Evolutionary conservation across 2,329 filamentous ascomycete genomes (phyloP), one percentile per base, ranked within the genome.

Genomic region (Davidsoniella virescens): DNA sequence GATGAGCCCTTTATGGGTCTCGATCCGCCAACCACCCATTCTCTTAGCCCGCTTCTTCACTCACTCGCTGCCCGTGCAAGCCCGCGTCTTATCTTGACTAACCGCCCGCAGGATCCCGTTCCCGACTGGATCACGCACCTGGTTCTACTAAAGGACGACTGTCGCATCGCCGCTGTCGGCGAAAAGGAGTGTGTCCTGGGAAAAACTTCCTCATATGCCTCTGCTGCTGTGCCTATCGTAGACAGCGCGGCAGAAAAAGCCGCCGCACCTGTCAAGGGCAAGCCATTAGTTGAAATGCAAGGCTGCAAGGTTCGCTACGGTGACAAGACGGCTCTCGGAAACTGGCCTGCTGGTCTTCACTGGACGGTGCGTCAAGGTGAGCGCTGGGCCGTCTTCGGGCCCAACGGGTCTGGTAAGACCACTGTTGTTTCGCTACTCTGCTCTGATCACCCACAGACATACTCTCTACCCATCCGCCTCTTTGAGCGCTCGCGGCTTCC

Each of bases 1-100:
- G 92, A 98, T 64, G 90, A 94, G 58, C 90, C 92, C 1, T 95
- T 95, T 60, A 94, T 95, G 84, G 90, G 92, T 0, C 70, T 98
- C 14, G 92, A 96, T 63, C 92, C 90, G 12, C 81, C 80, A 5
- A 93, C 87, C 0, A 75, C 85, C 10, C 70, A 74, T 10, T 75
- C 75, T 1, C 67, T 96, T 56, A 90, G 84, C 39, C 71, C 73
- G 0, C 69, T 96, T 44, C 67, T 95, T 18, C 67, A 77, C 55
- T 70, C 71, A 0, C 66, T 95, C 51, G 84, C 87, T 0, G 70
- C 75, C 52, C 73, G 71, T 45, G 75, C 75, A 12, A 71, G 70
- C 5, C 88, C 87, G 0, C 73, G 86, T 29, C 67, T 96, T 20
- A 69, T 96, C 2, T 65, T 96, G 37, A 82, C 81, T 41, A 71